Evolutionary conservation across 2,329 filamentous ascomycete genomes (phyloP).

Genomic region (Pseudopyricularia javanii): DNA sequence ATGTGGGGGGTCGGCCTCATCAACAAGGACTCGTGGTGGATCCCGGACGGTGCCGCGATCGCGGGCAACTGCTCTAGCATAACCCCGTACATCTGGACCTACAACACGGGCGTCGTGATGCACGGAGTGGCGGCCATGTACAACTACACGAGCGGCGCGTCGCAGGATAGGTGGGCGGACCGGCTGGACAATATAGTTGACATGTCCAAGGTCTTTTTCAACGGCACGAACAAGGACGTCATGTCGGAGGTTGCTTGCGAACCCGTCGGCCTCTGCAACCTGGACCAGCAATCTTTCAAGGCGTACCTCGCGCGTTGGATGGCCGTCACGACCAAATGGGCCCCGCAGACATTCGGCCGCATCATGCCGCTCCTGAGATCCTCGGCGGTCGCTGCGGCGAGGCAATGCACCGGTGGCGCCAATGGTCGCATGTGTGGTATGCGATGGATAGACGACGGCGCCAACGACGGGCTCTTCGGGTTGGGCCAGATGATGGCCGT

Average conservation of each 20-base stretch:
- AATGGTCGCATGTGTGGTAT: constrained; percentile 48
- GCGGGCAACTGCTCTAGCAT: constrained; percentile 43
- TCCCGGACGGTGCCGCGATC: constrained; percentile 52
- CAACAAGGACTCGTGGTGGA: constrained; percentile 36
- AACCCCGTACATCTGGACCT: constrained; percentile 54
- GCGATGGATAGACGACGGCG: constrained; percentile 33
- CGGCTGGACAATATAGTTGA: constrained; percentile 44
- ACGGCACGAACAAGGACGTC: constrained; percentile 33
- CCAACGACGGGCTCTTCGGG: constrained; percentile 41
- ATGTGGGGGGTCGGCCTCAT: constrained; percentile 45
- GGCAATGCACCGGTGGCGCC: constrained; percentile 42
- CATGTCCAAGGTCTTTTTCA: constrained; percentile 42
- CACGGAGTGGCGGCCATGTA: constrained; percentile 58
- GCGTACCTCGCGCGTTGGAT: constrained; percentile 51
- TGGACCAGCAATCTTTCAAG: constrained; percentile 52
- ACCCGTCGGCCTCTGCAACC: constrained; percentile 44
- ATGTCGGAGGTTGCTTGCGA: constrained; percentile 59
- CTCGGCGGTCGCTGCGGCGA: constrained; percentile 44
- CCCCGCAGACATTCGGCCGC: constrained; percentile 39
- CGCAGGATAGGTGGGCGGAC: constrained; percentile 37
- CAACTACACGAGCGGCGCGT: constrained; percentile 37
- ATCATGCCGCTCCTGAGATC: constrained; percentile 41
- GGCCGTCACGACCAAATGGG: constrained; percentile 50
- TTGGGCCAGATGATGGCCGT: constrained; percentile 62
- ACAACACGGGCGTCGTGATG: constrained; percentile 56